Evolutionary conservation across 257 asterid species (phyloP).

Genomic region (Knoxia roxburghii): DNA sequence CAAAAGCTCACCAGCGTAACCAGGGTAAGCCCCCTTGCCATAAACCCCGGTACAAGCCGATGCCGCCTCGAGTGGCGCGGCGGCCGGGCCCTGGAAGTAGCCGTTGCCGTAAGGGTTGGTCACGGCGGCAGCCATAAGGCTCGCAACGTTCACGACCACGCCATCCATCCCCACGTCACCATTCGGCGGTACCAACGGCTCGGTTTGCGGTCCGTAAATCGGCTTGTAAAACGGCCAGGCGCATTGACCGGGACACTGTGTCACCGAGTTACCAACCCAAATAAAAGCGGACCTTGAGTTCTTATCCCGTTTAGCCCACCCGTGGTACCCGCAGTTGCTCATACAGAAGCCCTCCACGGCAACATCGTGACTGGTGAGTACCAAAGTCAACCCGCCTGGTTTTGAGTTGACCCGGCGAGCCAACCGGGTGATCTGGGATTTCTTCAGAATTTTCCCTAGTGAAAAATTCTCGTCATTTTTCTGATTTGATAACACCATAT

Average conservation of each 20-base stretch:
- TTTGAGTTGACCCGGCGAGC: slow-evolving; percentile 17
- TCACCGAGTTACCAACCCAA: slow-evolving; percentile 29
- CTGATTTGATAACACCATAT: slow-evolving; percentile 13
- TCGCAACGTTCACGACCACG: slow-evolving; percentile 25
- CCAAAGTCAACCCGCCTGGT: slow-evolving; percentile 17
- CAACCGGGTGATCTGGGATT: slow-evolving; percentile 20
- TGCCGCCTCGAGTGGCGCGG: slow-evolving; percentile 22
- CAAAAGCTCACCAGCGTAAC: slow-evolving; percentile 19
- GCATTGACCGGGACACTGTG: slow-evolving; percentile 30
- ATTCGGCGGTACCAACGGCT: slow-evolving; percentile 23
- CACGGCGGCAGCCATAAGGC: slow-evolving; percentile 27
- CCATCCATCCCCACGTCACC: slow-evolving; percentile 30
- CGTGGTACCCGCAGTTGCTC: slow-evolving; percentile 30
- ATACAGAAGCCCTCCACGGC: slow-evolving; percentile 30
- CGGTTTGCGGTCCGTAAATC: slow-evolving; percentile 22
- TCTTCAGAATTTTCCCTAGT: slow-evolving; percentile 21
- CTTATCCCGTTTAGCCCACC: background rate
- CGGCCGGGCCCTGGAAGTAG: slow-evolving; percentile 27
- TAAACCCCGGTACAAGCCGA: slow-evolving; percentile 24
- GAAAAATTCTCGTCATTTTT: slow-evolving; percentile 22
- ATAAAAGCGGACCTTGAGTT: slow-evolving; percentile 10
- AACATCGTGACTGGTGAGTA: slow-evolving; percentile 29
- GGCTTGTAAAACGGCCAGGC: slow-evolving; percentile 26
- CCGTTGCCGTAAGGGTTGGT: slow-evolving; percentile 29
- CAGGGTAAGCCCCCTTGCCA: slow-evolving; percentile 23